Percentiles rank a stretch among this genome's conserved stretches.
These are phyloP conservation scores for Sugiyamaella americana DNA, from an alignment of 805 yeast species.

Conservation along the genomic window DNA sequence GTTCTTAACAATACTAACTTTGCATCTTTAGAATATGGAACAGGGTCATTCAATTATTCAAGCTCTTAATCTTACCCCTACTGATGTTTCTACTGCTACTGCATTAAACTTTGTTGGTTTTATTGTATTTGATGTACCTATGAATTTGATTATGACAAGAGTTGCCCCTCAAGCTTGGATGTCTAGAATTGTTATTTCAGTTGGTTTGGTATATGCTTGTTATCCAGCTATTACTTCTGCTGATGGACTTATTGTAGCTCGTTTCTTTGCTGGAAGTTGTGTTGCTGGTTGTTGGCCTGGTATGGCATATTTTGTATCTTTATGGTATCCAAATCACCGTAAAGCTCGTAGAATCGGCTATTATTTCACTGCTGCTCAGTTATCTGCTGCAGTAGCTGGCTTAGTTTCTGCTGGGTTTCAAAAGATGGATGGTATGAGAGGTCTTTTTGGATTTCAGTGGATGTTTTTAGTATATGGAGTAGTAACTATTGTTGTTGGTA, in stretches of 20 bases:
- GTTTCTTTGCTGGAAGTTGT: constrained; percentile 67
- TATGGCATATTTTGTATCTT: constrained; percentile 70
- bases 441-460: constrained; percentile 84
- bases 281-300: constrained; percentile 94
- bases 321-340: constrained; percentile 80
- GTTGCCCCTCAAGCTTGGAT: constrained; percentile 84
- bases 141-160: constrained; percentile 79
- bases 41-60: constrained; percentile 55
- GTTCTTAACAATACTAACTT: no score
- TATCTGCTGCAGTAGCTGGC: constrained; percentile 87
- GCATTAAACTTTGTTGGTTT: constrained; percentile 80
- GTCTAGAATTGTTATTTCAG: constrained; percentile 66
- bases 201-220: constrained; percentile 73
- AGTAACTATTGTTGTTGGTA: constrained; percentile 58
- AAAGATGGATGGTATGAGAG: constrained; percentile 64
- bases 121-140: constrained; percentile 80
- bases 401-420: constrained; percentile 85
- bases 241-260: constrained; percentile 59
- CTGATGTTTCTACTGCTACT: constrained; percentile 64
- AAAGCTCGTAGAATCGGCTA: constrained; percentile 77
- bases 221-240: constrained; percentile 54
- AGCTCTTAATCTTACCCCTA: constrained; percentile 45
- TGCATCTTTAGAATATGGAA: no score
- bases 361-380: constrained; percentile 86
- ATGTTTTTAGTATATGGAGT: constrained; percentile 72